Percentiles rank a stretch among this genome's conserved stretches.
Conservation (phyloP, 257 asterid genomes). For the Vinca minor region DNA sequence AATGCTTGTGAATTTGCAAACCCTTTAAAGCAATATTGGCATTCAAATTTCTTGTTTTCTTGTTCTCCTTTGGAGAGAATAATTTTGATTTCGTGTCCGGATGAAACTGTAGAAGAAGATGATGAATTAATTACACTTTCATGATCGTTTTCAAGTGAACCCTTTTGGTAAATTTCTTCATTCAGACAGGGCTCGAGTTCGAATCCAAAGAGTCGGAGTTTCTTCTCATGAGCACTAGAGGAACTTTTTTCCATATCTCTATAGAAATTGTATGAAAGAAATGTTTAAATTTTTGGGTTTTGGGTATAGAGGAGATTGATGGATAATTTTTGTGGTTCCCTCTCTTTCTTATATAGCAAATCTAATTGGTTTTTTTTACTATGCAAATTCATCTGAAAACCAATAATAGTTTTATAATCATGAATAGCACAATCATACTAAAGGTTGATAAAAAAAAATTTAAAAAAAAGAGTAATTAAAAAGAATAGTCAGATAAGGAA, state of each 20-base stretch:
- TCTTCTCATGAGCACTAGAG: constrained; percentile 39
- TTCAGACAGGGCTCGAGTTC: constrained; percentile 34
- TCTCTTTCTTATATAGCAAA: constrained; percentile 34
- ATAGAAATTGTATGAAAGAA: constrained; percentile 14
- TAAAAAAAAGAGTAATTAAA: too few species aligned
- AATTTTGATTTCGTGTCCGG: constrained; percentile 17
- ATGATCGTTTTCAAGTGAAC: constrained; percentile 27
- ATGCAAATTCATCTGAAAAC: constrained; percentile 34
- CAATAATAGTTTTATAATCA: constrained; percentile 23
- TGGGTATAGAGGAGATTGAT: constrained; percentile 22
- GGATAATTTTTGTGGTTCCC: constrained; percentile 12
- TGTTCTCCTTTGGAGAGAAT: neutral
- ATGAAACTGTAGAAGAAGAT: constrained; percentile 56
- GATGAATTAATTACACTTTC: constrained; percentile 82
- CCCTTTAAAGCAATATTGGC: constrained; percentile 66
- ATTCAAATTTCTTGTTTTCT: constrained; percentile 52
- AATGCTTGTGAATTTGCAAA: constrained; percentile 83
- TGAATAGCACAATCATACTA: constrained; percentile 24
- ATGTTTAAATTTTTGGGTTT: too few species aligned
- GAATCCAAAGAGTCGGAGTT: constrained; percentile 60
- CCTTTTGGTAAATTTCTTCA: constrained; percentile 6
- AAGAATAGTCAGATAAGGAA: constrained; percentile 48
- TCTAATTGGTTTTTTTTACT: constrained; percentile 10
- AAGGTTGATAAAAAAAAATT: constrained; percentile 38
- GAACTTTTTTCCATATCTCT: constrained; percentile 37